These are phyloP conservation scores for Monosporascus sp. DNA, from an alignment of 2,329 filamentous ascomycete species.

Conservation along the genomic window DNA sequence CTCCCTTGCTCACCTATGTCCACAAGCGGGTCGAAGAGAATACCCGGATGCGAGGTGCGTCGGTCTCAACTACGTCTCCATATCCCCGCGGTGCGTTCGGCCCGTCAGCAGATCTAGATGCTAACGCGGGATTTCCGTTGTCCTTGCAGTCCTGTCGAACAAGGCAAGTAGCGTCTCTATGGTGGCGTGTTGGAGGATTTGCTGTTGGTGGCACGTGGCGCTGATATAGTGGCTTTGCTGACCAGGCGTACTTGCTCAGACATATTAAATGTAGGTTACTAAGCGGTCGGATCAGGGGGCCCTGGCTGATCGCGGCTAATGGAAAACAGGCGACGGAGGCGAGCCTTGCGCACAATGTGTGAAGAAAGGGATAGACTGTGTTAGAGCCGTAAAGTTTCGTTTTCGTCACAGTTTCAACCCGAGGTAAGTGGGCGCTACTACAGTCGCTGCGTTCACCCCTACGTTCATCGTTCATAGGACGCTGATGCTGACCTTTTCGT, in stretches of 20 bases:
- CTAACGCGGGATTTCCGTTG: not conserved
- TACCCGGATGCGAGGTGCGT: not conserved
- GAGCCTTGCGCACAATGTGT: constrained; percentile 5
- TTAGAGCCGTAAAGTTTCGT: constrained; percentile 4
- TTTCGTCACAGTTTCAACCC: constrained; percentile 6
- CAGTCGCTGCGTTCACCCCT: not conserved
- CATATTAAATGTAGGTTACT: not conserved
- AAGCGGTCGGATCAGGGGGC: not conserved
- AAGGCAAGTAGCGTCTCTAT: not conserved
- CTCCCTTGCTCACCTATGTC: not conserved
- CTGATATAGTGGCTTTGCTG: not conserved
- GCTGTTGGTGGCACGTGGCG: not conserved
- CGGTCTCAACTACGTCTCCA: not conserved
- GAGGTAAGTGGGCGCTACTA: not conserved
- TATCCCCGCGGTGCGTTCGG: not conserved
- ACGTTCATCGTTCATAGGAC: not conserved
- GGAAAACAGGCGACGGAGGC: not conserved
- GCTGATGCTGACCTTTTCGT: not conserved
- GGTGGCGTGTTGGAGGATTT: not conserved
- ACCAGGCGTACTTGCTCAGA: not conserved
- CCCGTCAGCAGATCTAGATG: not conserved
- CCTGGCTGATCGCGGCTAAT: not conserved
- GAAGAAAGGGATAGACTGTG: constrained; percentile 4
- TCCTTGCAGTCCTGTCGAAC: not conserved
- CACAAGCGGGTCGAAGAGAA: not conserved